Conservation (phyloP, 176 grass and related monocot species). For the Echinochloa phyllopogon region DNA sequence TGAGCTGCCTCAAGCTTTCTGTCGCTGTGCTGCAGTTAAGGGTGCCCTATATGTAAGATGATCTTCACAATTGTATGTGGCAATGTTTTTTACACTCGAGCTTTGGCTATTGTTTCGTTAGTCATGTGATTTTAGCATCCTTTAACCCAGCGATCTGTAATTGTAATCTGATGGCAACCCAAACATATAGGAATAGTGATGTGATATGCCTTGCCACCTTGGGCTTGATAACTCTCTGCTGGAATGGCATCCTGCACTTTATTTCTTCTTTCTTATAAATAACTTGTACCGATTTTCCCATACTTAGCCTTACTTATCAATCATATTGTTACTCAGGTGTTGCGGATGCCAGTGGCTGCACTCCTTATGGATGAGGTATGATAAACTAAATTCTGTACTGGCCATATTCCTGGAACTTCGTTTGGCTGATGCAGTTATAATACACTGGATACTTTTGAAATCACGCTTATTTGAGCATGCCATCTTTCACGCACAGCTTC, state of each 20-base stretch:
- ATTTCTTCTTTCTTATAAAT: not conserved
- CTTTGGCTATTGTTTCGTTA: slow-evolving; percentile 5
- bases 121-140: slow-evolving; percentile 3
- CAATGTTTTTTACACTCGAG: slow-evolving; percentile 27
- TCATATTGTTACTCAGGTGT: slow-evolving; percentile 59
- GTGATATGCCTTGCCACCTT: not conserved
- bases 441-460: not conserved
- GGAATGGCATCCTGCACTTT: slow-evolving; percentile 30
- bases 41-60: slow-evolving; percentile 95
- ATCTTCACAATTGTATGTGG: slow-evolving; percentile 11
- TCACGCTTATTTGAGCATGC: not conserved
- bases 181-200: slow-evolving; percentile 1
- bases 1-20: slow-evolving; percentile 97
- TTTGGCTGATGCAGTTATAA: slow-evolving; percentile 14
- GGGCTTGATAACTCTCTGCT: slow-evolving; percentile 9
- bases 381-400: not conserved
- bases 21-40: slow-evolving; percentile 95
- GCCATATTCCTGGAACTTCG: not conserved
- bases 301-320: slow-evolving; percentile 19
- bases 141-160: slow-evolving; percentile 3
- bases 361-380: slow-evolving; percentile 81
- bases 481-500: slow-evolving; percentile 9
- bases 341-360: slow-evolving; percentile 79
- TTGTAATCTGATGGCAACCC: slow-evolving; percentile 16
- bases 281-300: slow-evolving; percentile 8